Evolutionary conservation across 768 basidiomycete species (phyloP), one percentile per base, ranked within the genome.

Genomic region (Lyophyllum shimeji): DNA sequence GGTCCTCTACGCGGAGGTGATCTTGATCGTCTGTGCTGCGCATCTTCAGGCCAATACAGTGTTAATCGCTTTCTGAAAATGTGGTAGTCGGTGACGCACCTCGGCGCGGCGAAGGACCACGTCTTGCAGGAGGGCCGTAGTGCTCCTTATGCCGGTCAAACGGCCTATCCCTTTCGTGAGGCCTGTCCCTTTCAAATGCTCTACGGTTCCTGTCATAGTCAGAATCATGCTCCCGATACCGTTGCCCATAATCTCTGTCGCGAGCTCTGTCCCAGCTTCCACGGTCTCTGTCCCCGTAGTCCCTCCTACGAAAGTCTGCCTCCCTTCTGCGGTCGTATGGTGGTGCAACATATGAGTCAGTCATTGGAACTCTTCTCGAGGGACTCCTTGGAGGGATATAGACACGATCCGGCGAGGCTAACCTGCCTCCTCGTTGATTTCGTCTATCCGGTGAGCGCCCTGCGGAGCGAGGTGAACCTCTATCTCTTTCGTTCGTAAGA

Each of bases 271-370:
- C 60, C 55, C 67, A 56, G n/a, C 48, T 39, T 20, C 37, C 58
- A 40, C 59, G 66, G 50, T 60, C 59, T 43, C 60, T 49, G 15
- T 63, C 60, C 20, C 31, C 29, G 18, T 20, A 17, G 20, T 70
- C 68, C 29, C 61, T 57, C 42, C 66, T 64, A 7, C 67, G 58
- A 33, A 59, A 52, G 29, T 65, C 65, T 24, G 58, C 56, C 13
- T 68, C 67, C 40, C 72, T 61, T 49, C 70, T 63, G 21, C 58
- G 49, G 27, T 71, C 69, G 48, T 65, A 68, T 17, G 53, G 46
- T 15, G 66, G 59, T 13, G 70, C 64, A 51, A 72, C 61, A 57
- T 74, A 76, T 2, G 74, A 69, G 53, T 75, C 72, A 40, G 46
- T 45, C 48, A 52, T 60, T 52, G 60, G 44, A 37, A 62, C 12